Base-by-base conservation (phyloP, 768 basidiomycete genomes). In the Panellus pusillus region DNA sequence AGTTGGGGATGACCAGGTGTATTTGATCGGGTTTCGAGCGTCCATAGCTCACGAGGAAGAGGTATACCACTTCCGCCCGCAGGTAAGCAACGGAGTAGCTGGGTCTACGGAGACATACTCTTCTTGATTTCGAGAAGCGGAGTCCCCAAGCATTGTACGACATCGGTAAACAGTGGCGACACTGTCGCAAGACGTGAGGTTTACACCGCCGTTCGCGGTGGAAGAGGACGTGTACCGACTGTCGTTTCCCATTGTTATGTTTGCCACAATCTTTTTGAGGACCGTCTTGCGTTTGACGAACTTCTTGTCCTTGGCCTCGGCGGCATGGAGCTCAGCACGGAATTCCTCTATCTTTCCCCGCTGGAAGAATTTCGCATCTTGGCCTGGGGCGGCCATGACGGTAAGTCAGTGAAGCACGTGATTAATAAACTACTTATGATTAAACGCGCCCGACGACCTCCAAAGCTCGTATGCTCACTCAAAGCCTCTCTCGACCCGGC, bases 171-270 rank as follows among this genome's bases (percentile, higher is more conserved):
- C 61, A 98, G 77, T 28, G 92, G 82, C 20, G 93, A 95, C 93
- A 97, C 92, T 96, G 51, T 4, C 32, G 17, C 13, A 11, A 28
- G 37, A 41, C 20, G 50, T 57, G 51, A 57, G 51, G 47, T 53
- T 46, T 57, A 57, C 50, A 57, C 51, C 51, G 51, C 56, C 47
- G 56, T 47, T 47, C 44, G 46, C 36, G 58, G 56, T 48, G 59
- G 50, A 32, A 63, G 54, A 55, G 54, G 63, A 65, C 58, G 62
- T 62, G 62, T 68, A 84, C 93, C 73, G 68, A 97, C 96, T 95
- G 72, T 98, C 95, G 67, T 94, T 97, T 40, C 97, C 97, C 95
- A 99, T 98, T 4, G 97, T 99, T 70, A 98, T 98, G 71, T 98
- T 98, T 38, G 97, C 97, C 12, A 98, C 93, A 55, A 98, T 89